phyloP scores from a whole-genome alignment of 1,284 basidiomycete species.

The Cutaneotrichosporon cavernicola region DNA sequence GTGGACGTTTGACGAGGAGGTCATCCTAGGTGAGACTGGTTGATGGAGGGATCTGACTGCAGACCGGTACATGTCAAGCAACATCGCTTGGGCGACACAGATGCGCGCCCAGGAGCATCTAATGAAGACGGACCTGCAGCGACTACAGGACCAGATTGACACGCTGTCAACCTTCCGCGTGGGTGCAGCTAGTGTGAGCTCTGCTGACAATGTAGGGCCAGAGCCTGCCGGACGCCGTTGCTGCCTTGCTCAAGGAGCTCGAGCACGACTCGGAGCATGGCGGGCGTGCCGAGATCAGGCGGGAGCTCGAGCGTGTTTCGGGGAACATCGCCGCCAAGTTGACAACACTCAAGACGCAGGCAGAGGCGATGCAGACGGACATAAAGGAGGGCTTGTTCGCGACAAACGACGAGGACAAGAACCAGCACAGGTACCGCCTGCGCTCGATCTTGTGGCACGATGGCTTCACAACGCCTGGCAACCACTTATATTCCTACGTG shows the following conservation, averaged over 20 bases:
- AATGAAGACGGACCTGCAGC: constrained; percentile 31
- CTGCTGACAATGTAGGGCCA: constrained; percentile 15
- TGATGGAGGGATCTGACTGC: not conserved
- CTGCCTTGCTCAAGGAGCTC: constrained; percentile 1
- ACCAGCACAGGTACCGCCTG: constrained; percentile 39
- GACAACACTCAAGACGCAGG: constrained; percentile 27
- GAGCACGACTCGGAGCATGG: constrained; percentile 26
- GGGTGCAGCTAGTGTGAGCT: not conserved
- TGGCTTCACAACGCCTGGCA: constrained; percentile 36
- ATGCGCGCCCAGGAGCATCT: constrained; percentile 40
- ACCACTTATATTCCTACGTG: constrained; percentile 44
- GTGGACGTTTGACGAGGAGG: constrained; percentile 41
- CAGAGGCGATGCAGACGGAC: constrained; percentile 28
- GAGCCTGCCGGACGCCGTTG: constrained; percentile 17
- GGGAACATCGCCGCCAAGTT: constrained; percentile 28
- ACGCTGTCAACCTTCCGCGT: constrained; percentile 36
- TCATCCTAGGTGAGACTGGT: constrained; percentile 39
- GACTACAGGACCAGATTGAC: constrained; percentile 39
- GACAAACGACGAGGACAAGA: constrained; percentile 36
- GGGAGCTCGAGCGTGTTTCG: constrained; percentile 23
- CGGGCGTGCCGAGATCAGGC: constrained; percentile 32
- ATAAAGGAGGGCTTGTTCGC: constrained; percentile 33
- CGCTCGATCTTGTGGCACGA: constrained; percentile 44
- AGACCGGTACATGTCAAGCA: constrained; percentile 44
- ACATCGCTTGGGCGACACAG: constrained; percentile 35